A percentile compares a stretch with the other conserved stretches of the same genome.
Conservation (phyloP, 148 eudicot species). For the Rhododendron simsii region DNA sequence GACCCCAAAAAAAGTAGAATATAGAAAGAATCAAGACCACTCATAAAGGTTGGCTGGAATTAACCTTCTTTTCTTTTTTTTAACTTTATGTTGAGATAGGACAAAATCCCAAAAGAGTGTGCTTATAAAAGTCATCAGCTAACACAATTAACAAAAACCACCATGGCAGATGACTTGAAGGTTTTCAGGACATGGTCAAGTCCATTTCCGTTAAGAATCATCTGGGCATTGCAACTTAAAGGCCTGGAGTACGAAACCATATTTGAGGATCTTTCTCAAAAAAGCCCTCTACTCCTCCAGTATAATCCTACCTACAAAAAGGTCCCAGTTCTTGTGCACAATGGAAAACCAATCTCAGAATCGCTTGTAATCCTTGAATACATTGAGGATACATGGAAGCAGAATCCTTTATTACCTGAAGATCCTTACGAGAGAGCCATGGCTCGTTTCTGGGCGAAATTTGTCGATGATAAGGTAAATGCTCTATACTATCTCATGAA, state of each 20-base stretch:
- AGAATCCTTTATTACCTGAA: constrained; percentile 23
- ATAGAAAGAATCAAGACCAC: no score
- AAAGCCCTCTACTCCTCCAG: constrained; percentile 26
- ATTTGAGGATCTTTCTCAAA: constrained; percentile 24
- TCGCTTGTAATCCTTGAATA: constrained; percentile 41
- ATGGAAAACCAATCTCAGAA: constrained; percentile 28
- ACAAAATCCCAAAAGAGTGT: no score
- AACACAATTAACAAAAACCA: background rate
- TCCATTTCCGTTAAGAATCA: constrained; percentile 22
- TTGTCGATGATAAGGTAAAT: constrained; percentile 28
- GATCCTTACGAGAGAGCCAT: constrained; percentile 34
- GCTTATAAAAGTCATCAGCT: background rate
- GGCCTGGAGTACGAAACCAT: constrained; percentile 31
- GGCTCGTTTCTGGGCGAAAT: constrained; percentile 42
- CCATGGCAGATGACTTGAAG: constrained; percentile 34
- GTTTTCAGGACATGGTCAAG: constrained; percentile 39
- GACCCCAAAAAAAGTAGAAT: no score
- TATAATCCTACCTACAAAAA: constrained; percentile 32
- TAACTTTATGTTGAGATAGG: no score
- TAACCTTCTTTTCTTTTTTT: no score
- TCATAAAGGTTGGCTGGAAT: no score
- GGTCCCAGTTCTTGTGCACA: constrained; percentile 32
- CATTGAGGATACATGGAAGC: constrained; percentile 29
- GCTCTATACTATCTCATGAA: background rate
- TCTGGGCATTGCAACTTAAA: constrained; percentile 32